Evolutionary conservation across 1,284 basidiomycete species (phyloP).

Genomic region (Apiotrichum gamsii): DNA sequence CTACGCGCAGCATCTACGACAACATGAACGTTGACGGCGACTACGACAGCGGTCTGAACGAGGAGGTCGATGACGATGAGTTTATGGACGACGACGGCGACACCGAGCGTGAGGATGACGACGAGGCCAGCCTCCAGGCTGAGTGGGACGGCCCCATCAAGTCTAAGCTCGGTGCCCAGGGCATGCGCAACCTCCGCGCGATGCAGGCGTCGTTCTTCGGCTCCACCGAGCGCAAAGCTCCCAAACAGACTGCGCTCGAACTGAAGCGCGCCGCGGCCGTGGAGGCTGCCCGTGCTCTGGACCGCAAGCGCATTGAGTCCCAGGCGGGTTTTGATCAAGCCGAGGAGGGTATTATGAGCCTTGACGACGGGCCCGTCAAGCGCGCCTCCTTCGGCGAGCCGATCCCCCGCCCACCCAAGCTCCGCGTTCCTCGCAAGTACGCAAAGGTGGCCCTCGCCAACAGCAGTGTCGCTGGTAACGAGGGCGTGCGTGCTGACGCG

Average conservation of each 20-base stretch:
- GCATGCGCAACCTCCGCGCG: constrained; percentile 71
- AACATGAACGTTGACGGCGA: constrained; percentile 15
- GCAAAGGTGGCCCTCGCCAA: constrained; percentile 29
- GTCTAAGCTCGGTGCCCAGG: constrained; percentile 58
- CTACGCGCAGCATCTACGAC: constrained; percentile 36
- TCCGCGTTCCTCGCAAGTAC: constrained; percentile 47
- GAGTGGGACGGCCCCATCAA: constrained; percentile 27
- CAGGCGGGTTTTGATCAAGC: constrained; percentile 52
- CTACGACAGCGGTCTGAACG: constrained; percentile 26
- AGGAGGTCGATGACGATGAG: constrained; percentile 14
- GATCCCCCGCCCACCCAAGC: constrained; percentile 58
- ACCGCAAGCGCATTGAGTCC: constrained; percentile 10
- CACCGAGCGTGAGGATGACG: constrained; percentile 16
- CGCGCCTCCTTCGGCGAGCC: constrained; percentile 70
- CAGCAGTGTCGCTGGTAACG: constrained; percentile 51
- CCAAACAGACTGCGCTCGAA: not conserved
- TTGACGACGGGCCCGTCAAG: constrained; percentile 58
- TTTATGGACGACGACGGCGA: constrained; percentile 18
- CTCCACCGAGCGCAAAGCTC: constrained; percentile 40
- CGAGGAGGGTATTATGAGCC: constrained; percentile 68
- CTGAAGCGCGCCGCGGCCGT: constrained; percentile 3
- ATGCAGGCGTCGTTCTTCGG: constrained; percentile 83
- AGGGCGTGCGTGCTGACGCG: constrained; percentile 67
- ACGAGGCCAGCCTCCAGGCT: constrained; percentile 10
- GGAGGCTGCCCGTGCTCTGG: constrained; percentile 9